Percentiles rank a stretch among this genome's conserved stretches.
These are phyloP conservation scores for Kodamaea suecica DNA, from an alignment of 1,139 yeast species.

Conservation along the genomic window DNA sequence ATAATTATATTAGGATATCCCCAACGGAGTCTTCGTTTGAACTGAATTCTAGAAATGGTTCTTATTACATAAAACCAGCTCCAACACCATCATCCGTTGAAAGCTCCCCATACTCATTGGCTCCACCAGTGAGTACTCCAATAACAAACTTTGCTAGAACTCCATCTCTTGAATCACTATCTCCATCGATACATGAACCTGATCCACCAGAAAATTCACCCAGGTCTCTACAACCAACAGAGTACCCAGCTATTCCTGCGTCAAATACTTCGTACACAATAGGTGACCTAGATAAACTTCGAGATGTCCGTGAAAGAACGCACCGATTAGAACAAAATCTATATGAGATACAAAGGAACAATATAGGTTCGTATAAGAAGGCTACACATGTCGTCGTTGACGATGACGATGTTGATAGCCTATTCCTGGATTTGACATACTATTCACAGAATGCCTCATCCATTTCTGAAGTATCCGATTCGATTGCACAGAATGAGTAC, in stretches of 20 bases:
- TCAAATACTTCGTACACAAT: not conserved
- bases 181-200: conserved; percentile 3
- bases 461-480: conserved; percentile 7
- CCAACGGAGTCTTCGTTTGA: too few relatives aligned
- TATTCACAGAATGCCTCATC: conserved; percentile 5
- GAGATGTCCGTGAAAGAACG: conserved; percentile 8
- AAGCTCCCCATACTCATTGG: not conserved
- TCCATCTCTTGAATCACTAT: not conserved
- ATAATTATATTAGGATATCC: too few relatives aligned
- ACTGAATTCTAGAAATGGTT: too few relatives aligned
- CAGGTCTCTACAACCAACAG: conserved; percentile 5
- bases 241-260: not conserved
- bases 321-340: conserved; percentile 8
- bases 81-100: not conserved
- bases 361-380: conserved; percentile 6
- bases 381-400: conserved; percentile 13
- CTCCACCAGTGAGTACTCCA: conserved; percentile 3
- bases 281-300: conserved; percentile 3
- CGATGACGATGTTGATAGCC: conserved; percentile 23
- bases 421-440: conserved; percentile 18
- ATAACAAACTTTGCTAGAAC: conserved; percentile 3
- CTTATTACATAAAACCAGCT: not conserved
- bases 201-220: conserved; percentile 1
- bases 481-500: not conserved
- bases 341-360: conserved; percentile 6